Percentiles rank a stretch among this genome's conserved stretches.
These are phyloP conservation scores for Barnettozyma populi DNA, from an alignment of 805 yeast species.

Conservation along the genomic window DNA sequence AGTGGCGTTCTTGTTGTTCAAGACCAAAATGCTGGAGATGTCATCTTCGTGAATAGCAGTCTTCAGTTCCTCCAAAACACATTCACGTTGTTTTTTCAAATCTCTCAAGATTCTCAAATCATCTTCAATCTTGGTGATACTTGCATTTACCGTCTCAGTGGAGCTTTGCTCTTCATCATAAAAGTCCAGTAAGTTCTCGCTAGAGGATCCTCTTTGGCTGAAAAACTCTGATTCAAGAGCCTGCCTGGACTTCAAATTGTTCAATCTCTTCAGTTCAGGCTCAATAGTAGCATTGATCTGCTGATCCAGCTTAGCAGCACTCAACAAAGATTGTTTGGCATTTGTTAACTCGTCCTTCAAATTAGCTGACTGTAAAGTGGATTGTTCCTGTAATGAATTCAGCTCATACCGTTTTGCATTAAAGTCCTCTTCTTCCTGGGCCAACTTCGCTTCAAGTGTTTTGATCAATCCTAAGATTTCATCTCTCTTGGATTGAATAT, in stretches of 20 bases:
- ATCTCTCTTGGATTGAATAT: constrained; percentile 28
- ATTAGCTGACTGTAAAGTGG: constrained; percentile 31
- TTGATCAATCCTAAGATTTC: constrained; percentile 33
- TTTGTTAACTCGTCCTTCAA: constrained; percentile 53
- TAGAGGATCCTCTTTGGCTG: constrained; percentile 3
- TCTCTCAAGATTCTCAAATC: constrained; percentile 54
- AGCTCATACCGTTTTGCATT: constrained; percentile 30
- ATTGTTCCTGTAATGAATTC: constrained; percentile 30
- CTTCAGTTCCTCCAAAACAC: constrained; percentile 61
- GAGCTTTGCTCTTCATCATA: constrained; percentile 39
- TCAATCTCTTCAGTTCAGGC: constrained; percentile 36
- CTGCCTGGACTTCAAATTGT: constrained; percentile 40
- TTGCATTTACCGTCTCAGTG: constrained; percentile 26
- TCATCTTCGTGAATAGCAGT: constrained; percentile 74
- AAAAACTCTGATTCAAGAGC: constrained; percentile 22
- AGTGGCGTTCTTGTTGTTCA: constrained; percentile 48
- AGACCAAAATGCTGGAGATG: constrained; percentile 67
- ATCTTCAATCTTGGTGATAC: constrained; percentile 49
- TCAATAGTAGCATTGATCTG: constrained; percentile 45
- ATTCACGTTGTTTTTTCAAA: constrained; percentile 57
- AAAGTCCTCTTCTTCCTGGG: constrained; percentile 33
- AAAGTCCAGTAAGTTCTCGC: constrained; percentile 59
- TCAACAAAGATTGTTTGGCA: constrained; percentile 52
- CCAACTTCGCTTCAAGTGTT: constrained; percentile 30
- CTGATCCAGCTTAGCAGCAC: constrained; percentile 57